phyloP scores from a whole-genome alignment of 2,329 filamentous ascomycete species.

The Ilyonectria sp. region DNA sequence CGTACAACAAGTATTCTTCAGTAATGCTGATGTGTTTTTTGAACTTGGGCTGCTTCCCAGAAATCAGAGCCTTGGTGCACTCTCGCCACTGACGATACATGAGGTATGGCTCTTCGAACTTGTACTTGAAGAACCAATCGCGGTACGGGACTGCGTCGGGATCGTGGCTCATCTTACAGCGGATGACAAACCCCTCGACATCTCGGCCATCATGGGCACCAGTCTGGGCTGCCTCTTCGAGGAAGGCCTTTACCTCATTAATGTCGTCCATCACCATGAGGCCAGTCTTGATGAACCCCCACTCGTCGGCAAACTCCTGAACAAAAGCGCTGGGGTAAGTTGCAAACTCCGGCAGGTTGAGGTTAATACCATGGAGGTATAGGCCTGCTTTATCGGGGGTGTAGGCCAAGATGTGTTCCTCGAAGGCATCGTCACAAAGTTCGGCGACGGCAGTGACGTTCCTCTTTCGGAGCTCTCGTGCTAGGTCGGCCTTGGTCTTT shows the following conservation, averaged over 20 bases:
- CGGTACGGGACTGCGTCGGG: constrained; percentile 69
- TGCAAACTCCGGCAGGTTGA: constrained; percentile 92
- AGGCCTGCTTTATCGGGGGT: constrained; percentile 86
- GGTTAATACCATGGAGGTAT: constrained; percentile 95
- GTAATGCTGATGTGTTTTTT: constrained; percentile 94
- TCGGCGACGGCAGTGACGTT: constrained; percentile 97
- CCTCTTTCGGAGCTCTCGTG: constrained; percentile 79
- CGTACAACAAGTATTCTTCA: constrained; percentile 89
- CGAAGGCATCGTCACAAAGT: constrained; percentile 95
- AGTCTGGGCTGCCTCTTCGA: constrained; percentile 88
- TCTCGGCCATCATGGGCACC: constrained; percentile 92
- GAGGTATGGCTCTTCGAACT: constrained; percentile 98
- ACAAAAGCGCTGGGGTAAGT: constrained; percentile 89
- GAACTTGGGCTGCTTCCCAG: constrained; percentile 79
- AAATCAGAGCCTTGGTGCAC: constrained; percentile 91
- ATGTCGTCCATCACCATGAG: constrained; percentile 84
- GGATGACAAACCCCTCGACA: constrained; percentile 96
- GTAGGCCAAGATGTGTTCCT: constrained; percentile 97
- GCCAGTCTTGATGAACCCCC: constrained; percentile 94
- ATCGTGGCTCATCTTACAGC: constrained; percentile 80
- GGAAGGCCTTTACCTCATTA: constrained; percentile 80
- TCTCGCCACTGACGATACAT: constrained; percentile 99
- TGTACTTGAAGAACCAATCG: constrained; percentile 99
- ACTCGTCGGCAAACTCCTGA: constrained; percentile 89
- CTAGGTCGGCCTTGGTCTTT: constrained; percentile 84